phyloP scores from a whole-genome alignment of 306 rosid genomes.

The Heteromeles arbutifolia region DNA sequence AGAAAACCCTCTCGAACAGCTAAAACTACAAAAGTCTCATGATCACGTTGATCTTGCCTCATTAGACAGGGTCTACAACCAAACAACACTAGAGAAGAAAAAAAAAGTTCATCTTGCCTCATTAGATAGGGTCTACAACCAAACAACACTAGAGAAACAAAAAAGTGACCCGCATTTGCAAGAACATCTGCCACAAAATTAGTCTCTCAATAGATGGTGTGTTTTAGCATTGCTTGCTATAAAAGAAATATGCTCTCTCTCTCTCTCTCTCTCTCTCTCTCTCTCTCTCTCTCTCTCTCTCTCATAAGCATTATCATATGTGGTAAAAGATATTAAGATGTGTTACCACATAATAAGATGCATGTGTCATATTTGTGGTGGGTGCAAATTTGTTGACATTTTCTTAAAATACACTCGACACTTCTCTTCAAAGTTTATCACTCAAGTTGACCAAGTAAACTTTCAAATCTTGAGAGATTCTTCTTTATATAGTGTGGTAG shows the following conservation, averaged over 20 bases:
- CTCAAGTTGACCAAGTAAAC: neutral
- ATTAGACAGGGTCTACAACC: too few species aligned
- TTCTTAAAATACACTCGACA: neutral
- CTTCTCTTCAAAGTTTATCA: neutral
- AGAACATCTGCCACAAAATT: too few species aligned
- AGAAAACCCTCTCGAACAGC: too few species aligned
- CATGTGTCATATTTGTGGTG: neutral
- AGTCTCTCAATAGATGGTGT: too few species aligned
- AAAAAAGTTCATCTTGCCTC: too few species aligned
- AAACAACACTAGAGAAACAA: too few species aligned
- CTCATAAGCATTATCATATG: neutral
- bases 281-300: neutral
- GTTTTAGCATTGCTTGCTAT: neutral
- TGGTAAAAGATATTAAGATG: neutral
- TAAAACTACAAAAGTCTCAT: too few species aligned
- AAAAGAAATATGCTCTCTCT: neutral
- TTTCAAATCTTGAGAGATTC: neutral
- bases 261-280: neutral
- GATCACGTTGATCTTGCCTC: too few species aligned
- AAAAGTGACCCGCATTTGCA: too few species aligned
- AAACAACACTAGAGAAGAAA: too few species aligned
- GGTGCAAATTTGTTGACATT: neutral
- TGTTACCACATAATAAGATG: neutral
- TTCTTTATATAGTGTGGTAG: neutral
- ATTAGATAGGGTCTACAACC: too few species aligned